Base-by-base conservation (phyloP, 2,329 filamentous ascomycete species). In the Amphichorda felina region DNA sequence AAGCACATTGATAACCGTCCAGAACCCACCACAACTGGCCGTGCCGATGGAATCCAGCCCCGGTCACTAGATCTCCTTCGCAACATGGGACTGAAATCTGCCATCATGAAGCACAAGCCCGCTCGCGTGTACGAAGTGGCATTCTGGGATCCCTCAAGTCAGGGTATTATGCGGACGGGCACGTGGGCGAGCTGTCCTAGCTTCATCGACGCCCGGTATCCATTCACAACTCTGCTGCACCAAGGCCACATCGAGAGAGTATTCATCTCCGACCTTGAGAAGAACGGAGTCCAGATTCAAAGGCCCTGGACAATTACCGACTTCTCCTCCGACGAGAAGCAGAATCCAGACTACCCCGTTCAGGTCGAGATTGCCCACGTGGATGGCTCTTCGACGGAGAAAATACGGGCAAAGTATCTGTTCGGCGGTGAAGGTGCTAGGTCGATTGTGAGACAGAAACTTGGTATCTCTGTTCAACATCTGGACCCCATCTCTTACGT, bases 1-100 rank as follows among this genome's bases (percentile, higher is more conserved):
- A 94, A 89, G 66, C 86, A 94, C 60, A 86, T 94, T 51, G 88
- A 94, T 61, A 94, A 93, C 60, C 73, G 87, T 8, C 68, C 85
- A 2, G 82, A 89, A 50, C 87, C 87, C 13, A 94, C 87, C 10
- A 52, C 75, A 3, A 94, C 86, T 15, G 87, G 87, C 36, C 82
- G 87, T 43, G 88, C 87, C 38, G 87, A 94, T 59, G 87, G 86
- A 42, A 93, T 95, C 39, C 87, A 94, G 61, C 87, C 87, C 26
- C 79, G 88, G 27, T 93, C 87, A 0, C 68, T 93, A 17, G 87
- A 94, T 48, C 29, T 41, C 13, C 67, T 94, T 33, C 77, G 82
- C 35, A 94, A 94, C 52, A 85, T 94, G 79, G 86, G 84, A 1
- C 64, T 94, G 38, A 94, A 94, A 63, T 75, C 83, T 30, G 75